A percentile compares a stretch with the other conserved stretches of the same genome.
Evolutionary conservation across 1,284 basidiomycete genomes (phyloP).

Genomic region (Hortiboletus rubellus): DNA sequence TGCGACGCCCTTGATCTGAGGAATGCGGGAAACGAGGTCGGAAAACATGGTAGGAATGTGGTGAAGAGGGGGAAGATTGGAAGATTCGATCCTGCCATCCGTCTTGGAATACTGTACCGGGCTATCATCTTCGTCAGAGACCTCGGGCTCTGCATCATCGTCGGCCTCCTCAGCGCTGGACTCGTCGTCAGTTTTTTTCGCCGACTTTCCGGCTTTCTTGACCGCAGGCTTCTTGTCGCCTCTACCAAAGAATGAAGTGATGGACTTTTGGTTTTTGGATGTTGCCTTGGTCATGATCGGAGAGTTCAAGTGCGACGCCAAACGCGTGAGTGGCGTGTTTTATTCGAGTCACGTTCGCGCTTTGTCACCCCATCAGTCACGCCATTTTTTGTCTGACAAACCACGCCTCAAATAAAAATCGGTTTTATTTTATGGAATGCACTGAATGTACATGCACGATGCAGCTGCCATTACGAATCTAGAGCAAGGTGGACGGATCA

Average conservation of each 20-base stretch:
- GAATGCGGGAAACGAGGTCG: constrained; percentile 76
- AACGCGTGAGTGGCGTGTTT: constrained; percentile 20
- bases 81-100: constrained; percentile 48
- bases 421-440: constrained; percentile 16
- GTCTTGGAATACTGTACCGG: constrained; percentile 39
- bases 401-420: background rate
- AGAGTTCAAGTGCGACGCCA: background rate
- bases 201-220: constrained; percentile 31
- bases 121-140: constrained; percentile 31
- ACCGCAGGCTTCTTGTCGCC: constrained; percentile 21
- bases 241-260: constrained; percentile 54
- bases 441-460: constrained; percentile 8
- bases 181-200: constrained; percentile 32
- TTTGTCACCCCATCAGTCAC: constrained; percentile 30
- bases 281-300: constrained; percentile 51
- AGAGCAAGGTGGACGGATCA: background rate
- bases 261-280: constrained; percentile 51
- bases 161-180: constrained; percentile 23
- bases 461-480: constrained; percentile 4
- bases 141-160: constrained; percentile 27
- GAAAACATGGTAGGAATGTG: constrained; percentile 83
- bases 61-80: constrained; percentile 77
- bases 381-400: constrained; percentile 9
- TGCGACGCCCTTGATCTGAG: constrained; percentile 68
- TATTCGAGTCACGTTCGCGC: constrained; percentile 33